Evolutionary conservation across 1,284 basidiomycete genomes (phyloP), one percentile per base, ranked within the genome.

Genomic region (Puccinia hordei): DNA sequence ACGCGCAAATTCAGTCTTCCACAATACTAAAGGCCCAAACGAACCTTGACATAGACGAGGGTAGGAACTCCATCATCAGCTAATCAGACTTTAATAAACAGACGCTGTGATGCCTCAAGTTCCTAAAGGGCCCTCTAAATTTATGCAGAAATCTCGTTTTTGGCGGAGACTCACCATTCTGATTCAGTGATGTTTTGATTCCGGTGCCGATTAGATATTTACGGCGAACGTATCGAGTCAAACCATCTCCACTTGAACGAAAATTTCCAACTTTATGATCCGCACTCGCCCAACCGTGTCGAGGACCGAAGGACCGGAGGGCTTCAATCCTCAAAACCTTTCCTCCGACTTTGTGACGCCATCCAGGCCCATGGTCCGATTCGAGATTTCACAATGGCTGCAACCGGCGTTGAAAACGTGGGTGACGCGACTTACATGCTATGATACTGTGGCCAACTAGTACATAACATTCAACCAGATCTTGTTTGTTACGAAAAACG

Each of bases 311-410:
- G 71, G 35, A 8, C 35, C 35, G 53, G 71, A 22, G 51, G 49
- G 27, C 41, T 63, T 15, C 38, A 46, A 3, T 33, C 27, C 1
- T 12, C 55, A 27, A 65, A 63, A 51, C 41, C 49, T 5, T 75
- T 55, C 71, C 33, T 72, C 12, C 55, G 59, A 51, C 77, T 73
- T 51, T 51, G 27, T 53, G 77, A 80, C 49, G 65, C 24, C 22
- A 69, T 78, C 33, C 65, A 59, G 38, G 77, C 68, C 2, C 59
- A 80, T 44, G 77, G 77, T 30, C 69, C 77, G 9, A 80, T 80
- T 65, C 77, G 77, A 1, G 77, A 80, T 46, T 72, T 80, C n/a
- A 65, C 77, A 12, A 73, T 80, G 77, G 68, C 77, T 71, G 9
- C 51, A 22, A 72, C 61, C 22, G 66, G 53, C 22, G 55, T 35